phyloP scores from a whole-genome alignment of 1,139 yeast species.

The Pichia sp. region DNA sequence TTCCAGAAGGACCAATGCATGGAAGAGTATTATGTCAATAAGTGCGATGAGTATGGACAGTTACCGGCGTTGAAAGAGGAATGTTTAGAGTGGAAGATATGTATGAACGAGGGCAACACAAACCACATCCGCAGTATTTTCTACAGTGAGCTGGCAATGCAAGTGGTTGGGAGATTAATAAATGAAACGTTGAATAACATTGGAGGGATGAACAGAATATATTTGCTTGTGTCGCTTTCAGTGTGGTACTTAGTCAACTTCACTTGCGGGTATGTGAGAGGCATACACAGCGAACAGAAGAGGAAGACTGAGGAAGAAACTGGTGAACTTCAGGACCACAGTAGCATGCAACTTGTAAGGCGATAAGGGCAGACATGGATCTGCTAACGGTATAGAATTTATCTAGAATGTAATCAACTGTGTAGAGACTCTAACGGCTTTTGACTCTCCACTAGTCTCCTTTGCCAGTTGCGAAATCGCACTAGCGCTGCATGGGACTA shows the following conservation, averaged over 20 bases:
- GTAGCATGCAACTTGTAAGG: no score
- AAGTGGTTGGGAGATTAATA: slow-evolving; percentile 58
- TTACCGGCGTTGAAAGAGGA: slow-evolving; percentile 56
- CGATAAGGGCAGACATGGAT: no score
- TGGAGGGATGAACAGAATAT: slow-evolving; percentile 50
- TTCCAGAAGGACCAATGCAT: slow-evolving; percentile 48
- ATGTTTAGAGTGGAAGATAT: slow-evolving; percentile 58
- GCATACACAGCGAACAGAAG: background rate
- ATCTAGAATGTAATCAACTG: no score
- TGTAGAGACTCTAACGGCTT: no score
- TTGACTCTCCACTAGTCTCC: no score
- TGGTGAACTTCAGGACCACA: no score
- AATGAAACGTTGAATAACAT: slow-evolving; percentile 64
- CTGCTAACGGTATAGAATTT: no score
- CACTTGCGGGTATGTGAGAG: slow-evolving; percentile 35
- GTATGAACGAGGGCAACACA: slow-evolving; percentile 50
- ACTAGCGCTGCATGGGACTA: no score
- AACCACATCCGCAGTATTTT: slow-evolving; percentile 17
- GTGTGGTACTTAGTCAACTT: slow-evolving; percentile 45
- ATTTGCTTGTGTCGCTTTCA: slow-evolving; percentile 40
- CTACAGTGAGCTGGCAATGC: slow-evolving; percentile 51
- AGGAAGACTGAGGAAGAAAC: no score
- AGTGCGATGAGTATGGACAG: slow-evolving; percentile 53
- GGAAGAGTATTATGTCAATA: slow-evolving; percentile 48
- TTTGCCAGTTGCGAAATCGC: no score